Percentiles rank a stretch among this genome's conserved stretches.
phyloP scores from a whole-genome alignment of 2,329 filamentous ascomycete genomes.

The Nannizziopsis arthrosporioides region DNA sequence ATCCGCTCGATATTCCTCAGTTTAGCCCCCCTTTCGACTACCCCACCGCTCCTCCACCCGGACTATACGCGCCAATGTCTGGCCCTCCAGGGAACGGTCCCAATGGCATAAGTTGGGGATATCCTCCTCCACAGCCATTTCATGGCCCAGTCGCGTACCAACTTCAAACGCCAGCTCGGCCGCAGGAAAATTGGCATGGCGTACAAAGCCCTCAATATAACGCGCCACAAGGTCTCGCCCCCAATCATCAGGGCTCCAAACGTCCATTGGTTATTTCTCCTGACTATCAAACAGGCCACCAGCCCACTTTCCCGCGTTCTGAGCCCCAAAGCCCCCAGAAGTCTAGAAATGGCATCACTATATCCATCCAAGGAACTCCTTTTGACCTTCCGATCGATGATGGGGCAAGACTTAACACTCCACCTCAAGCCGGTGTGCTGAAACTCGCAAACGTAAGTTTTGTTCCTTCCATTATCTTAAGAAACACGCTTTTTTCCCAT shows the following conservation, averaged over 20 bases:
- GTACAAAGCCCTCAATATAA: background rate
- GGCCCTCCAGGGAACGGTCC: background rate
- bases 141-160: background rate
- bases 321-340: too few species aligned
- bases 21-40: background rate
- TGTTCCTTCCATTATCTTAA: background rate
- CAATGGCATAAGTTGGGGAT: background rate
- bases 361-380: slow-evolving; percentile 6
- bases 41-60: background rate
- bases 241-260: slow-evolving; percentile 10
- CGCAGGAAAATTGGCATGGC: background rate
- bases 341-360: background rate
- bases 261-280: slow-evolving; percentile 13
- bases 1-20: slow-evolving; percentile 1
- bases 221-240: background rate
- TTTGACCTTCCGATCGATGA: slow-evolving; percentile 24
- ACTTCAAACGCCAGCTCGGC: background rate
- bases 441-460: slow-evolving; percentile 29
- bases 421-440: slow-evolving; percentile 23
- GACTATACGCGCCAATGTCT: slow-evolving; percentile 1
- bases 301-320: too few species aligned
- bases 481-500: background rate
- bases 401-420: slow-evolving; percentile 15
- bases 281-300: background rate
- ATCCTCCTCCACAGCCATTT: background rate